These are phyloP conservation scores for Cenchrus fungigraminus DNA, from an alignment of 176 grass and related monocot genomes.

Conservation along the genomic window DNA sequence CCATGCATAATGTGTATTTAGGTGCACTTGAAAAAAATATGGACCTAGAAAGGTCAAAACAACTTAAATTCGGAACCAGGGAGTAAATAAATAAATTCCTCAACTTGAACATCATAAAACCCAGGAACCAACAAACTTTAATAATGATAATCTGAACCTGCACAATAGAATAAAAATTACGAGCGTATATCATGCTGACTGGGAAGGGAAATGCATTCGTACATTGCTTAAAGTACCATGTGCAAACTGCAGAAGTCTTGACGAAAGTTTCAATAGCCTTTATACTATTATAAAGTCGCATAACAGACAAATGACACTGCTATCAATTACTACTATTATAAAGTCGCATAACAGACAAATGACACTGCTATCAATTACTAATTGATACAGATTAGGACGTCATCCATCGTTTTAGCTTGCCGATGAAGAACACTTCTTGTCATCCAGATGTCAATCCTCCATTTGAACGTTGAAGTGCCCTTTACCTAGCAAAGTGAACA, in stretches of 20 bases:
- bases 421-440: background rate
- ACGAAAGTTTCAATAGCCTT: background rate
- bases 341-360: background rate
- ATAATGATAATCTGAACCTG: background rate
- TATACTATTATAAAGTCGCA: background rate
- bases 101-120: no score
- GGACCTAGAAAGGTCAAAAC: no score
- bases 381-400: background rate
- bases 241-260: background rate
- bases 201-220: background rate
- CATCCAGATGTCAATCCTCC: background rate
- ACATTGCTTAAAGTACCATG: background rate
- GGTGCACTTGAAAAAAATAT: no score
- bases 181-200: background rate
- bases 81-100: no score
- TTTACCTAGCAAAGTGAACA: conserved; percentile 9
- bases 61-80: no score
- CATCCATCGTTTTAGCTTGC: background rate
- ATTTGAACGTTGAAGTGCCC: background rate
- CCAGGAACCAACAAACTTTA: no score
- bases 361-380: background rate
- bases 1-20: no score
- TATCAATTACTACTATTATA: no score
- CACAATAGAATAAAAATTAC: background rate
- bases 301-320: background rate